Evolutionary conservation across 352 stramenopile species (phyloP).

Genomic region (Pythium phragmitis): DNA sequence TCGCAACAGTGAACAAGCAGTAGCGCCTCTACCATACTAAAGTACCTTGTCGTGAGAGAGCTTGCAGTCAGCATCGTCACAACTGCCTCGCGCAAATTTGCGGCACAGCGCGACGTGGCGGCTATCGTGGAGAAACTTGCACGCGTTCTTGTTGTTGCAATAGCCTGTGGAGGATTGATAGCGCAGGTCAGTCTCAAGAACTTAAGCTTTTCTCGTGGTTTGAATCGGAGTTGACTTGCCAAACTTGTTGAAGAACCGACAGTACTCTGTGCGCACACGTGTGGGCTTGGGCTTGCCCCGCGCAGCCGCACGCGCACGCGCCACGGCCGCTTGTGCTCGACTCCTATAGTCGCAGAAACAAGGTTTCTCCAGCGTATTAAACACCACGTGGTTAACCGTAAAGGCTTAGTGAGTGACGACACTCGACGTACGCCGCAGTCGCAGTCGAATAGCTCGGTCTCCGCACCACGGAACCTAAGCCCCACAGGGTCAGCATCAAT

Average conservation of each 20-base stretch:
- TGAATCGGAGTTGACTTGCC: slow-evolving; percentile 37
- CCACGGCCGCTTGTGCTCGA: slow-evolving; percentile 53
- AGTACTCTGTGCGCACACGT: slow-evolving; percentile 68
- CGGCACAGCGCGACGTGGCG: slow-evolving; percentile 78
- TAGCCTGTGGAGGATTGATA: slow-evolving; percentile 40
- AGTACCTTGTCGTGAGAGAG: slow-evolving; percentile 80
- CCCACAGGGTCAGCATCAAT: not conserved
- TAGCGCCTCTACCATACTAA: not conserved
- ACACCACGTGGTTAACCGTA: not conserved
- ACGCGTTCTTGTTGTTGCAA: slow-evolving; percentile 81
- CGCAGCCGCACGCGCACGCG: slow-evolving; percentile 41
- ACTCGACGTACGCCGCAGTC: slow-evolving; percentile 10
- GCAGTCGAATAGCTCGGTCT: slow-evolving; percentile 3
- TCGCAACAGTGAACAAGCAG: not conserved
- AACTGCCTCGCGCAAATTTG: slow-evolving; percentile 72
- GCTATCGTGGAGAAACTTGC: slow-evolving; percentile 83
- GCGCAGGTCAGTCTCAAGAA: not conserved
- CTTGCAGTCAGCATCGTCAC: slow-evolving; percentile 52
- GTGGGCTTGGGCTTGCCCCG: slow-evolving; percentile 35
- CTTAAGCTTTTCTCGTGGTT: not conserved
- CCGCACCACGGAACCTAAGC: not conserved
- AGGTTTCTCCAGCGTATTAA: not conserved
- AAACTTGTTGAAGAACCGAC: slow-evolving; percentile 81
- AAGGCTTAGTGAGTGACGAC: not conserved
- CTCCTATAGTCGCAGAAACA: slow-evolving; percentile 7